phyloP scores from a whole-genome alignment of 2,329 filamentous ascomycete species.

The Chaetomium globosum region DNA sequence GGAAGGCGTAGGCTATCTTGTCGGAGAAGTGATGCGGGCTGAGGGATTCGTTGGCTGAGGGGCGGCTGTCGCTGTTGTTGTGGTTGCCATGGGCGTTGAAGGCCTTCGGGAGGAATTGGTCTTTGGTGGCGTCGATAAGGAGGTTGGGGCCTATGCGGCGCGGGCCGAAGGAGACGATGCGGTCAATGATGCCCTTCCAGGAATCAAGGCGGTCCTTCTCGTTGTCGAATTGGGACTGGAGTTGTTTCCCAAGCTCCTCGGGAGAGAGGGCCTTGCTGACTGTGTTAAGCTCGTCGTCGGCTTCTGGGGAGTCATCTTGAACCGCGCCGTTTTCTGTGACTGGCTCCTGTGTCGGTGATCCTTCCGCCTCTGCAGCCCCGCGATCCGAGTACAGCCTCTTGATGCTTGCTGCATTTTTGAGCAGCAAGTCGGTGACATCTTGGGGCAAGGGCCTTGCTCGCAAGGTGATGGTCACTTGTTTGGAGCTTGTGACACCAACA shows the following conservation, averaged over 20 bases:
- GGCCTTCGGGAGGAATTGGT: slow-evolving; percentile 71
- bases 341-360: slow-evolving; percentile 5
- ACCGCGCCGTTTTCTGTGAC: slow-evolving; percentile 36
- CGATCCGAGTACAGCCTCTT: slow-evolving; percentile 76
- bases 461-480: slow-evolving; percentile 77
- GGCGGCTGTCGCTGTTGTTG: slow-evolving; percentile 35
- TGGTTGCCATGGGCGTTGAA: slow-evolving; percentile 49
- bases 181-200: slow-evolving; percentile 76
- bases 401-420: slow-evolving; percentile 77
- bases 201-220: slow-evolving; percentile 69
- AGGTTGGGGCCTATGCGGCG: slow-evolving; percentile 84
- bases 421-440: slow-evolving; percentile 80
- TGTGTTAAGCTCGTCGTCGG: slow-evolving; percentile 57
- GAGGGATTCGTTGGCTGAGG: slow-evolving; percentile 54
- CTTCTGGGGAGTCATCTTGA: slow-evolving; percentile 49
- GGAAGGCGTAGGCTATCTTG: slow-evolving; percentile 92
- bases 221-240: slow-evolving; percentile 68
- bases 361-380: slow-evolving; percentile 51
- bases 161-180: slow-evolving; percentile 89
- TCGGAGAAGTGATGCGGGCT: slow-evolving; percentile 74
- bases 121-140: slow-evolving; percentile 78
- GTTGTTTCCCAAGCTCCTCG: slow-evolving; percentile 74
- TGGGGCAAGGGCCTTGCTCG: slow-evolving; percentile 77
- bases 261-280: slow-evolving; percentile 67
- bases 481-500: slow-evolving; percentile 75